These are phyloP conservation scores for Candida bentonensis DNA, from an alignment of 805 yeast species.

Conservation along the genomic window DNA sequence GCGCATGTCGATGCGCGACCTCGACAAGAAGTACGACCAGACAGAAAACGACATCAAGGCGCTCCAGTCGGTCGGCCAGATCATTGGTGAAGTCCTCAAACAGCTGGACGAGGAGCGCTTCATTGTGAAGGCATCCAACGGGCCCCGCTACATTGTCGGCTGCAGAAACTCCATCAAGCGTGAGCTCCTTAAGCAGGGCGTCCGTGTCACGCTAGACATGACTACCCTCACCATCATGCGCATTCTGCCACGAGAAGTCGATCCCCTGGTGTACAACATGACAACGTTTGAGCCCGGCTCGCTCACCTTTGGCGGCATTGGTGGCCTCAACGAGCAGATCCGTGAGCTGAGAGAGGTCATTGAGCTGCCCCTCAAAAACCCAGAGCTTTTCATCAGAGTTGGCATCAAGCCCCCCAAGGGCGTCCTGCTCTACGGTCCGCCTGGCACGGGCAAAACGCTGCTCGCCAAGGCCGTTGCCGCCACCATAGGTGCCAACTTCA, in stretches of 20 bases:
- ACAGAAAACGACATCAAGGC: constrained; percentile 97
- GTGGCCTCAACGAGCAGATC: constrained; percentile 92
- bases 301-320: constrained; percentile 84
- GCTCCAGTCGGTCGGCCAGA: constrained; percentile 90
- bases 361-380: constrained; percentile 92
- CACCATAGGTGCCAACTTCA: constrained; percentile 94
- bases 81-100: constrained; percentile 92
- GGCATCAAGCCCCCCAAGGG: constrained; percentile 99
- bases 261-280: constrained; percentile 96
- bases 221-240: constrained; percentile 97
- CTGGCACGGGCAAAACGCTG: constrained; percentile 95
- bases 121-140: constrained; percentile 91
- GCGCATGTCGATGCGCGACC: constrained; percentile 66
- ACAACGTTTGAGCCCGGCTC: constrained; percentile 97
- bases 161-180: constrained; percentile 87
- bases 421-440: constrained; percentile 92
- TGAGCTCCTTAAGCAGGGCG: constrained; percentile 76
- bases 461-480: constrained; percentile 98
- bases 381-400: constrained; percentile 87
- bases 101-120: constrained; percentile 86
- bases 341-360: constrained; percentile 95
- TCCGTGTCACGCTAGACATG: constrained; percentile 93
- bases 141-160: constrained; percentile 96
- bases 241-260: constrained; percentile 93
- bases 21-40: constrained; percentile 74